phyloP scores from a whole-genome alignment of 192 early-diverging fungal species.

The Linnemannia hyalina region DNA sequence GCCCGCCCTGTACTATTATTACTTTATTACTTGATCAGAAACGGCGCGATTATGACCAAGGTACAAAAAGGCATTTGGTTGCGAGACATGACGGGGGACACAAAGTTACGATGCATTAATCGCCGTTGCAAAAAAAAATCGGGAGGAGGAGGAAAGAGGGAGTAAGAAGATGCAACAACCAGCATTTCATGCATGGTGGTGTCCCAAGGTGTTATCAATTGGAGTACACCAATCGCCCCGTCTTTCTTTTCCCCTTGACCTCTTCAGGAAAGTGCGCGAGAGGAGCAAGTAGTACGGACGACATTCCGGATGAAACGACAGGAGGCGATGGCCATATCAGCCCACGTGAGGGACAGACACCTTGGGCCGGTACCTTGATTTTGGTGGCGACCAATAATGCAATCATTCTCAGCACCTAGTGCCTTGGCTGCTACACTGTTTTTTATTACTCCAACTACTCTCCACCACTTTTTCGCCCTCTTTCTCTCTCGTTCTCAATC shows the following conservation, averaged over 20 bases:
- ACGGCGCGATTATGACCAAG: too few species aligned
- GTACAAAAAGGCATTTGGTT: too few species aligned
- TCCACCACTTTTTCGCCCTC: neutral
- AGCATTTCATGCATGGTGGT: neutral
- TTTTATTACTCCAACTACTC: neutral
- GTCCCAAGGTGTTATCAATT: neutral
- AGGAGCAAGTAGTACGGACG: neutral
- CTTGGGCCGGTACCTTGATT: neutral
- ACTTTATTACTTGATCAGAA: too few species aligned
- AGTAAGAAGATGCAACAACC: neutral
- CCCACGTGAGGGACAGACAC: neutral
- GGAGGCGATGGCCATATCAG: neutral
- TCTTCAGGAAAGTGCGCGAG: too few species aligned
- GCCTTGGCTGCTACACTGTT: neutral
- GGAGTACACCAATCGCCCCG: neutral
- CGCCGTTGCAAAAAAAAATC: neutral
- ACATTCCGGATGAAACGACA: slow-evolving; percentile 3
- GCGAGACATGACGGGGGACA: too few species aligned
- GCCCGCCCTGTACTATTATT: too few species aligned
- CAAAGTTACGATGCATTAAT: too few species aligned
- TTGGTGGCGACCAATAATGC: neutral
- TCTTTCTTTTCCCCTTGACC: neutral
- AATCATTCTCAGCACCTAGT: neutral
- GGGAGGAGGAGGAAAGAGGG: neutral
- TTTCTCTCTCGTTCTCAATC: neutral